Evolutionary conservation across 495 filamentous ascomycete species (phyloP), one percentile per base, ranked within the genome.

Genomic region (Immersiella caudata): DNA sequence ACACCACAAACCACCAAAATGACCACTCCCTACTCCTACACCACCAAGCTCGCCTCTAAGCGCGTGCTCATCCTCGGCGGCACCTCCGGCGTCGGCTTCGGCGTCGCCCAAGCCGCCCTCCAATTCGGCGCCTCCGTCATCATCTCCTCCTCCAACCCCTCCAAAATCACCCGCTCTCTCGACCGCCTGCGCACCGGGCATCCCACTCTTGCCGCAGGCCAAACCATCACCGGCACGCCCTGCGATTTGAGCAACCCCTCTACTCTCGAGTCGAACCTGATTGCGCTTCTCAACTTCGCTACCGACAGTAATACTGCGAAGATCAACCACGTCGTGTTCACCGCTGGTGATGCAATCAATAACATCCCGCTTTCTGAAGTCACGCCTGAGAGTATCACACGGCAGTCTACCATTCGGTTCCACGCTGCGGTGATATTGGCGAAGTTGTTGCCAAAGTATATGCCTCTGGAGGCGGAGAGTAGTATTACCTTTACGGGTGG

Each of bases 241-340:
- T 85, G 84, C 76, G 83, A 90, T 67, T 80, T 91, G 1, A 73
- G 73, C 5, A 71, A 74, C 36, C 65, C 74, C 0, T 68, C 73
- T 33, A 70, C 87, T 1, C 81, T 89, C 58, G 66, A 76, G 1
- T 74, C 80, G 36, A 70, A 67, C 57, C 73, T 90, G 16, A 76
- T 76, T 18, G 58, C 59, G 0, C 78, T 89, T 1, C 80, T 90
- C 54, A 61, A 78, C 4, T 76, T 77, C 14, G 71, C 74, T 11
- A 69, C 56, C 24, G 69, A 63, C n/a, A 60, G 70, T 56, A 65
- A 77, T 40, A 76, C 5, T 1, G 6, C n/a, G n/a, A 50, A 75
- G 25, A 65, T 90, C 56, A 81, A 91, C 73, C 89, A 91, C 65
- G 77, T 91, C 56, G 82, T 87, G 59, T 85, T 80, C 76, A 90